Evolutionary conservation across 2,329 filamentous ascomycete genomes (phyloP).

Genomic region (Sclerotinia nivalis): DNA sequence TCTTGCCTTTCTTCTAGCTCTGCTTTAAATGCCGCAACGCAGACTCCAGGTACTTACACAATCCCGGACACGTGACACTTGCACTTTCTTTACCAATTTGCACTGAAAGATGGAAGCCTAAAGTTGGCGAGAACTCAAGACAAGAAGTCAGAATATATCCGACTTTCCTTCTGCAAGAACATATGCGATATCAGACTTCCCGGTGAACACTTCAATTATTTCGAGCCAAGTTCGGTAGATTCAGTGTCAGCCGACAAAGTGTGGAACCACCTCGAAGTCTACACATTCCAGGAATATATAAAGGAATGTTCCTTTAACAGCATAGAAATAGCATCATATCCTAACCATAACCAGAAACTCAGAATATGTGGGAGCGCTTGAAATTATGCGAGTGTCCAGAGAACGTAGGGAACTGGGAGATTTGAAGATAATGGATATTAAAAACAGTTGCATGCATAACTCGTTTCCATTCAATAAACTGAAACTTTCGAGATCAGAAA

Average conservation of each 20-base stretch:
- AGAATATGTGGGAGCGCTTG: background rate
- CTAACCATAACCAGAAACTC: background rate
- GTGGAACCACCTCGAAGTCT: background rate
- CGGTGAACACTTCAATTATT: background rate
- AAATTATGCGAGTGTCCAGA: background rate
- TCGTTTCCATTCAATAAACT: no score
- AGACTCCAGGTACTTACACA: no score
- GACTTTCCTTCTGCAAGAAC: background rate
- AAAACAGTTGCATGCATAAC: background rate
- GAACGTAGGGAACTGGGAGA: background rate
- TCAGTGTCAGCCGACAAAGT: background rate
- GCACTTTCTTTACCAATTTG: no score
- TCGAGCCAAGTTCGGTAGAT: background rate
- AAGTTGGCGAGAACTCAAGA: no score
- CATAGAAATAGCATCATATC: background rate
- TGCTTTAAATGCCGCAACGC: no score
- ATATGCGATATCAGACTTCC: no score
- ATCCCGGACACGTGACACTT: no score
- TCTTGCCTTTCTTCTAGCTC: no score
- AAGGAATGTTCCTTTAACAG: background rate
- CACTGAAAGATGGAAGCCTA: no score
- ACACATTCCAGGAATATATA: background rate
- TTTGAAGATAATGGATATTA: background rate
- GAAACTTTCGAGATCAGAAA: background rate
- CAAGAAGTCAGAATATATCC: background rate